Conservation (phyloP, 768 basidiomycete genomes). For the Termitomyces sp. region DNA sequence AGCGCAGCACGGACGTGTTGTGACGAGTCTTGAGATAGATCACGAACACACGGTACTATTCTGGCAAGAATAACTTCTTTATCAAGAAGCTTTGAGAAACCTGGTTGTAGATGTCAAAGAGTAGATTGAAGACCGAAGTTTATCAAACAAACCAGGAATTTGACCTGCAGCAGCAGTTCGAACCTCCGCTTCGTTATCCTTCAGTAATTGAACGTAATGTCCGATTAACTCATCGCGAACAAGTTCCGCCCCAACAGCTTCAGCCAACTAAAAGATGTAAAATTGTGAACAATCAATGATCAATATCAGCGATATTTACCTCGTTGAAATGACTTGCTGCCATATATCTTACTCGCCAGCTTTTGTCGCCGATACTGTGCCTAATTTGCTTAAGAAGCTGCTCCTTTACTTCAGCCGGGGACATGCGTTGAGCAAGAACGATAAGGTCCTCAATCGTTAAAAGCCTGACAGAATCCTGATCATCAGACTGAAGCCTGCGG, state of each 20-base stretch:
- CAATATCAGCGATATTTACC: constrained; percentile 37
- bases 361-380: constrained; percentile 89
- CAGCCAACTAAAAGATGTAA: constrained; percentile 61
- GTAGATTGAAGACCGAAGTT: not conserved
- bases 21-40: constrained; percentile 88
- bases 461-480: constrained; percentile 96
- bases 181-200: constrained; percentile 98
- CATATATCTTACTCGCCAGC: constrained; percentile 99
- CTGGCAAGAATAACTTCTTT: constrained; percentile 91
- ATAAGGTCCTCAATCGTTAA: constrained; percentile 96
- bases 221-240: constrained; percentile 92
- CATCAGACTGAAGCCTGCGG: constrained; percentile 89
- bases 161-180: constrained; percentile 94
- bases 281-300: not conserved
- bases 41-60: constrained; percentile 92
- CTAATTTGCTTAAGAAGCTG: constrained; percentile 86
- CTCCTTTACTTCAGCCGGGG: constrained; percentile 87
- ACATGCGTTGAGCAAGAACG: constrained; percentile 81
- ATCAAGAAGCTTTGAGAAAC: constrained; percentile 92
- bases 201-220: constrained; percentile 90
- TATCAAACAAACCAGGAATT: constrained; percentile 73
- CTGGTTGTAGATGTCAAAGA: constrained; percentile 35
- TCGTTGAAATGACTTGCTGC: constrained; percentile 97
- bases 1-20: constrained; percentile 98
- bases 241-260: constrained; percentile 84